phyloP scores from a whole-genome alignment of 352 stramenopile genomes.

The Phytophthora meadii region DNA sequence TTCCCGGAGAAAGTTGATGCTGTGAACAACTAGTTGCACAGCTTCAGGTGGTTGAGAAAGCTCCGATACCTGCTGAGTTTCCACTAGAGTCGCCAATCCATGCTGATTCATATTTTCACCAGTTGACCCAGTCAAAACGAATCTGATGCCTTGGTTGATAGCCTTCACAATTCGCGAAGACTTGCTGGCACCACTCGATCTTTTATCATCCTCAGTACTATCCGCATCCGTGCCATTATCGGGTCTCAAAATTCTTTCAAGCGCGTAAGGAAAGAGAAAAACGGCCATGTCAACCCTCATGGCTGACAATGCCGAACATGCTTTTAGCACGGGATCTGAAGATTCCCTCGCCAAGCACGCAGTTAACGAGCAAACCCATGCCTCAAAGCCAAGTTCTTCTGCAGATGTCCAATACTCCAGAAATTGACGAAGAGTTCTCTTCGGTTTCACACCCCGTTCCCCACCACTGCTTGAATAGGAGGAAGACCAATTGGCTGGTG shows the following conservation, averaged over 20 bases:
- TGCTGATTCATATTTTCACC: neutral
- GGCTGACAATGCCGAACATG: constrained; percentile 48
- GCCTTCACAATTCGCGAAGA: constrained; percentile 23
- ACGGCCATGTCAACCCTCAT: constrained; percentile 67
- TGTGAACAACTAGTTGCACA: constrained; percentile 79
- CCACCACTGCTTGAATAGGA: constrained; percentile 2
- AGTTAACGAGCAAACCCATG: constrained; percentile 67
- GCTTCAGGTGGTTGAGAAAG: constrained; percentile 45
- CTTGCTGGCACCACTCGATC: constrained; percentile 1
- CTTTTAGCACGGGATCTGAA: constrained; percentile 55
- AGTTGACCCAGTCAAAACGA: constrained; percentile 40
- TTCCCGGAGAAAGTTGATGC: constrained; percentile 83
- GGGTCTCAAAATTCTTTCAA: constrained; percentile 50
- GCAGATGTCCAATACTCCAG: constrained; percentile 54
- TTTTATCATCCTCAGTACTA: neutral
- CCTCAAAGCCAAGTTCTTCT: constrained; percentile 45
- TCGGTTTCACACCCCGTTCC: neutral
- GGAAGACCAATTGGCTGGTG: constrained; percentile 68
- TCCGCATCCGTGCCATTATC: constrained; percentile 1
- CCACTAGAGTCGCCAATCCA: neutral
- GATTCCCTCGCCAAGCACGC: constrained; percentile 48
- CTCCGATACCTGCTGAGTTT: neutral
- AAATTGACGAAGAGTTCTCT: constrained; percentile 26
- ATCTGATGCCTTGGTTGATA: constrained; percentile 51
- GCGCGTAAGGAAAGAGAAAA: constrained; percentile 78